phyloP scores from a whole-genome alignment of 805 yeast species.

The Lipomyces mesembrius region DNA sequence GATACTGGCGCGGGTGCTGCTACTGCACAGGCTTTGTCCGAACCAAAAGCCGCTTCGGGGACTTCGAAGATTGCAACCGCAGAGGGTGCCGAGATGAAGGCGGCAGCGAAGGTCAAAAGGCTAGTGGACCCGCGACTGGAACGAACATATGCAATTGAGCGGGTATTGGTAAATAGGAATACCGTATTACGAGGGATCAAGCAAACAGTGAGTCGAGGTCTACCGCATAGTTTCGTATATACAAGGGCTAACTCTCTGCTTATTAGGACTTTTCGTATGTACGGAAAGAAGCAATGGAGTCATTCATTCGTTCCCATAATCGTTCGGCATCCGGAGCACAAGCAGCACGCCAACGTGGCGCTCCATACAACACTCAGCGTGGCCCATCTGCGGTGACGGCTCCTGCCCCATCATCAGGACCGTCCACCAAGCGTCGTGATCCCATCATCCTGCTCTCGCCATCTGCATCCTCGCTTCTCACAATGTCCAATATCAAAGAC shows the following conservation, averaged over 20 bases:
- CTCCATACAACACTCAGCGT: not conserved
- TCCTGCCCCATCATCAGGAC: conserved; percentile 5
- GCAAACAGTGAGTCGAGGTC: conserved; percentile 28
- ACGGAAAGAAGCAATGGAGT: conserved; percentile 44
- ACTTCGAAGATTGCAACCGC: conserved; percentile 9
- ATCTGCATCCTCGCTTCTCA: conserved; percentile 72
- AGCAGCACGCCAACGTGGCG: not conserved
- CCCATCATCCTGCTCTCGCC: conserved; percentile 81
- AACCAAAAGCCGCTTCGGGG: conserved; percentile 1
- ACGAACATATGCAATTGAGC: conserved; percentile 53
- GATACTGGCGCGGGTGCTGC: conserved; percentile 10
- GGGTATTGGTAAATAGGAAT: conserved; percentile 51
- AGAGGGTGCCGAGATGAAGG: not conserved
- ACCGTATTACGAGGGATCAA: conserved; percentile 48
- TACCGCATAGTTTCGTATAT: not conserved
- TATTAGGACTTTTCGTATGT: conserved; percentile 44
- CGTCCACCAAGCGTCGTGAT: conserved; percentile 50
- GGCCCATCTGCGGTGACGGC: conserved; percentile 11
- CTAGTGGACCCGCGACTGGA: conserved; percentile 58
- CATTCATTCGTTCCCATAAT: conserved; percentile 28
- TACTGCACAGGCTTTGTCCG: conserved; percentile 4
- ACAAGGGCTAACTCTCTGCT: not conserved
- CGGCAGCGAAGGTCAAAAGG: conserved; percentile 8
- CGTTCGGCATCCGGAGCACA: conserved; percentile 6
- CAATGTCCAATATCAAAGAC: conserved; percentile 65